Conservation (phyloP, 371 early-diverging fungal species). For the Dichotomocladium elegans region DNA sequence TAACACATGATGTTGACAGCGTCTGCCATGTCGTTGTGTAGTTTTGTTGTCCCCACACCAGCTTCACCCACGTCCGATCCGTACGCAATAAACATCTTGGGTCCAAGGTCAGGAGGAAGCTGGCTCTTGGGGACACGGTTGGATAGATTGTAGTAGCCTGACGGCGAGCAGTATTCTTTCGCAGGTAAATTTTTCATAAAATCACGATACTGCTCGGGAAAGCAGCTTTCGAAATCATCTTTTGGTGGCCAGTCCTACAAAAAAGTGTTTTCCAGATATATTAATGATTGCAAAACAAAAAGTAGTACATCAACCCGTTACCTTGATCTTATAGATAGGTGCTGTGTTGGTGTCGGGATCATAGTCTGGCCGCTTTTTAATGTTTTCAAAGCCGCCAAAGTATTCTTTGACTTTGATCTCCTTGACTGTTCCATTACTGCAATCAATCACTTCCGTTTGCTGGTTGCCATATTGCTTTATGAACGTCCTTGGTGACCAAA, state of each 20-base stretch:
- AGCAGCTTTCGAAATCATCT: constrained; percentile 42
- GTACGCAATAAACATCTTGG: constrained; percentile 74
- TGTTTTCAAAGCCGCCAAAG: constrained; percentile 36
- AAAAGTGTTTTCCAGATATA: neutral
- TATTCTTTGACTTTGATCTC: constrained; percentile 27
- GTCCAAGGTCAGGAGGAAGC: constrained; percentile 67
- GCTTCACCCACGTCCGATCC: constrained; percentile 36
- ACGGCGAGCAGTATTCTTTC: constrained; percentile 51
- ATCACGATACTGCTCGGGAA: constrained; percentile 48
- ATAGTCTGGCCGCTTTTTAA: constrained; percentile 1
- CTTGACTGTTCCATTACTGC: constrained; percentile 15
- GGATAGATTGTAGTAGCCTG: constrained; percentile 60
- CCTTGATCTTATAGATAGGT: constrained; percentile 37
- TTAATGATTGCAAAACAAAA: neutral
- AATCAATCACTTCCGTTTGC: constrained; percentile 37
- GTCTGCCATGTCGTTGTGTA: constrained; percentile 75
- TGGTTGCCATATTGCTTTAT: constrained; percentile 27
- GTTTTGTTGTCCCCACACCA: constrained; percentile 59
- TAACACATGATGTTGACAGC: constrained; percentile 72
- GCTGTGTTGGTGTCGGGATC: neutral
- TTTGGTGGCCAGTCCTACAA: constrained; percentile 68
- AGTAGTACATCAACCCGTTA: constrained; percentile 1
- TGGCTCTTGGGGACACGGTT: constrained; percentile 49
- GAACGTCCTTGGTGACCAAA: constrained; percentile 45
- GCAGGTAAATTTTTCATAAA: constrained; percentile 59